Base-by-base conservation (phyloP, 345 rosid genomes). In the Eucalyptus dawsonii region DNA sequence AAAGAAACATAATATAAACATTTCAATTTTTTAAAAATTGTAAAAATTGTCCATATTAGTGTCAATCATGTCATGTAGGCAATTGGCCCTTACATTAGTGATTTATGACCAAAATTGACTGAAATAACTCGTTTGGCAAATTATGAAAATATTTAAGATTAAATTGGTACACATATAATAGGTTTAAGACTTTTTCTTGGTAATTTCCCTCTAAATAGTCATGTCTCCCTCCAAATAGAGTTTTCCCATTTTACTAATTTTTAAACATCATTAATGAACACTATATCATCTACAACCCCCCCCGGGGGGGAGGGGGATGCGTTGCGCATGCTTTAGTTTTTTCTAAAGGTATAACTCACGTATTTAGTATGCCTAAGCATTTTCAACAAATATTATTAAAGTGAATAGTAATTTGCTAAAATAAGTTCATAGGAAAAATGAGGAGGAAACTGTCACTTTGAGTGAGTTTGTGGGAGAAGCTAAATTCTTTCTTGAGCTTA, bases 71-170 rank as follows among this genome's bases (percentile, higher is more conserved):
- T 53, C 25, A 0, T 21, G 3, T 53, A 53, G 1, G 58, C 11
- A 53, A 53, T 4, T 53, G 11, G 2, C 11, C 0, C 25, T 21
- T 53, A 2, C 11, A 53, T 53, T 0, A 53, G 11, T 0, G 0
- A 53, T 53, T 53, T 53, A 0, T 21, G 0, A 21, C 11, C 24
- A 53, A 53, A 53, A 7, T 53, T 53, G 2, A 53, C 0, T 53
- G 2, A 53, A 51, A 53, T 53, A 9, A 53, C 10, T 53, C 4
- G 19, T 19, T 8, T 19, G 5, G 1, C 11, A 53, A 53, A 53
- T 53, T 4, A 21, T 53, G 0, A 53, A 53, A 53, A 8, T 0
- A 1, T 53, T 53, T 21, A 21, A 0, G 25, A 53, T 0, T 53
- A 53, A 53, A 53, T 53, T 21, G 2, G 5, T 53, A 8, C 0